These are phyloP conservation scores for Noccaea caerulescens DNA, from an alignment of 345 rosid species.

Conservation along the genomic window DNA sequence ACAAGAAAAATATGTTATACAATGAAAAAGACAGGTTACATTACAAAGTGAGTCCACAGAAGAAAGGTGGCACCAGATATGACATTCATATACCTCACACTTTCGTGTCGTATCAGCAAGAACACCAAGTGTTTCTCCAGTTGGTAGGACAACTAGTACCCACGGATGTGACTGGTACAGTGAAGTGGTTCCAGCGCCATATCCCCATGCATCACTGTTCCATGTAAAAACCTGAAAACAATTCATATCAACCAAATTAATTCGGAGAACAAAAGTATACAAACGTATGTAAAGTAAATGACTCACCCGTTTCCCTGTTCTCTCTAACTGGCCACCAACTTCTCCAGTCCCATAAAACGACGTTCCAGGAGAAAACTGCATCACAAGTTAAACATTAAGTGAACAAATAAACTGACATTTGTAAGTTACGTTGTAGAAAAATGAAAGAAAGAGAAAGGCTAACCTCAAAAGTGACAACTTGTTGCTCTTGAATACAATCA, in stretches of 20 bases:
- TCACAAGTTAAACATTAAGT: conserved; percentile 12
- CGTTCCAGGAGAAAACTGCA: conserved; percentile 79
- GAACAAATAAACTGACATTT: neutral
- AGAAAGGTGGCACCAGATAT: neutral
- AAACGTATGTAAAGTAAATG: neutral
- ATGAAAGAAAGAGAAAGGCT: neutral
- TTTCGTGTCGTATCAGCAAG: conserved; percentile 87
- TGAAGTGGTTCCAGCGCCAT: conserved; percentile 83
- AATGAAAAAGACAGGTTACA: conserved; percentile 7
- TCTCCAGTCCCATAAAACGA: conserved; percentile 95
- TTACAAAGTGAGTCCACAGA: conserved; percentile 8
- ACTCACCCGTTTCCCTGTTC: conserved; percentile 85
- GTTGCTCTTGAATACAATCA: conserved; percentile 52
- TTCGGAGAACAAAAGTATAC: neutral
- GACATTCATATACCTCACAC: conserved; percentile 69
- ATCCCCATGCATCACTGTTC: conserved; percentile 92
- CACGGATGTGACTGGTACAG: conserved; percentile 98
- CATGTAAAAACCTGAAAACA: conserved; percentile 74
- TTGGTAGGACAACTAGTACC: conserved; percentile 84
- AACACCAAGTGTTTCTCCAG: conserved; percentile 83
- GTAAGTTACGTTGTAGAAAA: neutral
- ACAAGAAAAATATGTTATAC: conserved; percentile 26
- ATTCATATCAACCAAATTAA: conserved; percentile 4
- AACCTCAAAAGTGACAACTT: conserved; percentile 76
- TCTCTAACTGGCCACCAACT: conserved; percentile 93